These are phyloP conservation scores for Colletotrichum sp. DNA, from an alignment of 2,329 filamentous ascomycete genomes.

Conservation along the genomic window DNA sequence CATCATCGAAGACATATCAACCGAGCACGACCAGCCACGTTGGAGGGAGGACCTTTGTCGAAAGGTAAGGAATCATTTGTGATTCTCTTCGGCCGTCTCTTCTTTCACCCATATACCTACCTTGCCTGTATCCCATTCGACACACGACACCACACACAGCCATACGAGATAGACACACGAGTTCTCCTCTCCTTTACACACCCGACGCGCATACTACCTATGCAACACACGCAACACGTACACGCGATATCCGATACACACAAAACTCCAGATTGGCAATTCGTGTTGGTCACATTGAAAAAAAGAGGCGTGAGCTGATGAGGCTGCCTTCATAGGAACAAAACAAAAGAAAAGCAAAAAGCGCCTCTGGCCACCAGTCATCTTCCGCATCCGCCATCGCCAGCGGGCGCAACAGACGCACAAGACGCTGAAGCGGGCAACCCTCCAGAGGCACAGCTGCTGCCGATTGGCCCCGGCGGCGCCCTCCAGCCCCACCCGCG, in stretches of 20 bases:
- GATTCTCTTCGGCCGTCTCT: neutral
- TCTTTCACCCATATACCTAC: neutral
- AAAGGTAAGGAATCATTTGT: neutral
- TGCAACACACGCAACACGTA: neutral
- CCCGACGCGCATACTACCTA: neutral
- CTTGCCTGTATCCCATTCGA: neutral
- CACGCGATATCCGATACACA: neutral
- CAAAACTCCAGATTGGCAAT: neutral
- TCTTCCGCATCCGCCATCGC: neutral
- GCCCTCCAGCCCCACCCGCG: neutral
- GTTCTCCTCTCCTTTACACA: neutral
- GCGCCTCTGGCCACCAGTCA: neutral
- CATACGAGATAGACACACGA: neutral
- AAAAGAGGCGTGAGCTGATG: neutral
- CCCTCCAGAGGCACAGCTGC: neutral
- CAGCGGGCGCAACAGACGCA: slow-evolving; percentile 19
- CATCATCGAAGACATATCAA: neutral
- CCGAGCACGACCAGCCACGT: neutral
- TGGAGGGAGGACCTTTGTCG: neutral
- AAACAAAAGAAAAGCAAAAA: neutral
- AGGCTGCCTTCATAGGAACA: neutral
- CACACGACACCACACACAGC: neutral
- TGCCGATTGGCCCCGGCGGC: neutral
- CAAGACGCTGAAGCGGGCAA: slow-evolving; percentile 1
- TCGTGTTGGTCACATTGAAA: neutral